Percentiles rank a stretch among this genome's conserved stretches.
Evolutionary conservation across 192 early-diverging fungal species (phyloP).

Genomic region (Jimgerdemannia lactiflua): DNA sequence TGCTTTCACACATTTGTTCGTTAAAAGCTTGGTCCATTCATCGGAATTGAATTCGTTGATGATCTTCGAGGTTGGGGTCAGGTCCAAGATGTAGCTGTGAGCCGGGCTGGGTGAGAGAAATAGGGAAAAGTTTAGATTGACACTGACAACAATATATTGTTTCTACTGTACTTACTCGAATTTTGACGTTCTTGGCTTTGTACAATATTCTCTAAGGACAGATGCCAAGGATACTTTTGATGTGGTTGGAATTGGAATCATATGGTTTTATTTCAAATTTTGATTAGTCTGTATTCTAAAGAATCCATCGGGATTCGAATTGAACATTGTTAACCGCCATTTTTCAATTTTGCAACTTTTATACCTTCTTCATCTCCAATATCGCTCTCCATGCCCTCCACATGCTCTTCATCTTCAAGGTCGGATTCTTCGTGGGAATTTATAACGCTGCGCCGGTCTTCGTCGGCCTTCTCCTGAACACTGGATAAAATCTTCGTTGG

Average conservation of each 20-base stretch:
- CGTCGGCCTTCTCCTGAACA: not conserved
- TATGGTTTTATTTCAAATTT: not conserved
- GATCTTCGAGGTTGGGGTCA: conserved; percentile 15
- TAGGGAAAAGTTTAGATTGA: conserved; percentile 11
- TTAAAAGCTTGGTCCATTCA: conserved; percentile 14
- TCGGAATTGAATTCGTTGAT: conserved; percentile 14
- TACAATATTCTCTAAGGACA: conserved; percentile 16
- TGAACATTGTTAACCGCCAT: not conserved
- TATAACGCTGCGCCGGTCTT: not conserved
- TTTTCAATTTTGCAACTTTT: not conserved
- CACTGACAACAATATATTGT: conserved; percentile 5
- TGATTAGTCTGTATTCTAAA: not conserved
- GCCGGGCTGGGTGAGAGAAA: conserved; percentile 12
- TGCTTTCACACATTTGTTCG: conserved; percentile 14
- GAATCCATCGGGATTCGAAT: not conserved
- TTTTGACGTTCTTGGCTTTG: conserved; percentile 14
- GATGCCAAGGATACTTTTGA: conserved; percentile 10
- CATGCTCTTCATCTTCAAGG: not conserved
- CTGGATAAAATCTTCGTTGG: not conserved
- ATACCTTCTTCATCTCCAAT: not conserved
- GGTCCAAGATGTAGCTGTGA: conserved; percentile 13
- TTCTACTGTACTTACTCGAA: conserved; percentile 10
- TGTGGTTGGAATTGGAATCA: not conserved
- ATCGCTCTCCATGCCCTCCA: not conserved
- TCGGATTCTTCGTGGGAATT: not conserved